Percentiles rank a stretch among this genome's conserved stretches.
phyloP scores from a whole-genome alignment of 2,329 filamentous ascomycete genomes.

The Fusarium acutatum region DNA sequence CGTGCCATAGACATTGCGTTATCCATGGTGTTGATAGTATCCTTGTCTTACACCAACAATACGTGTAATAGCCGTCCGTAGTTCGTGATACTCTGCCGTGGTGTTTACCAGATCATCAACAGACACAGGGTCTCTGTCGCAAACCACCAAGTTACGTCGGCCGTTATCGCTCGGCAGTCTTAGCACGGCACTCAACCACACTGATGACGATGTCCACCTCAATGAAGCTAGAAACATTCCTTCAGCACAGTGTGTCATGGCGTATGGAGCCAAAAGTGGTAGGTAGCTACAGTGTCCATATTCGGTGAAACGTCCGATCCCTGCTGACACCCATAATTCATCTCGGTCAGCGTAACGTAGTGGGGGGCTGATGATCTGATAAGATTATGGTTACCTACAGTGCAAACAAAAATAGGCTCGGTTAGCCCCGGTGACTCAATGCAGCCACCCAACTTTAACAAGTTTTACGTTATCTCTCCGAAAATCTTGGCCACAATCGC shows the following conservation, averaged over 20 bases:
- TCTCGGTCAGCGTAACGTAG: background rate
- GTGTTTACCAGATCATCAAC: background rate
- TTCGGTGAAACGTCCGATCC: slow-evolving; percentile 13
- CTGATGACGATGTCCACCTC: slow-evolving; percentile 5
- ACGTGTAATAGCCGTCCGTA: background rate
- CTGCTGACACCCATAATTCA: background rate
- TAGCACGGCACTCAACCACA: background rate
- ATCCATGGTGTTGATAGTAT: slow-evolving; percentile 1
- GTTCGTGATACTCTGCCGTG: background rate
- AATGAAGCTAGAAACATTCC: background rate
- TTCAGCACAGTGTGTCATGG: background rate
- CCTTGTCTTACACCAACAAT: background rate
- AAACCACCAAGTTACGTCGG: background rate
- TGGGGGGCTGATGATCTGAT: slow-evolving; percentile 17
- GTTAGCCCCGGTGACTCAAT: background rate
- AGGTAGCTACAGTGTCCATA: background rate
- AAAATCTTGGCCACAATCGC: background rate
- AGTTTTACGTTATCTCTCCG: slow-evolving; percentile 6
- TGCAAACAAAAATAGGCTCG: background rate
- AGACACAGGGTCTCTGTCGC: background rate
- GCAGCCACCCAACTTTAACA: background rate
- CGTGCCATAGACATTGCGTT: background rate
- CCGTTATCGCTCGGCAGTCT: slow-evolving; percentile 2
- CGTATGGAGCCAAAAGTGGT: background rate
- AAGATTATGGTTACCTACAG: slow-evolving; percentile 9